These are phyloP conservation scores for Hypoxylon sp. DNA, from an alignment of 2,329 filamentous ascomycete species.

Conservation along the genomic window DNA sequence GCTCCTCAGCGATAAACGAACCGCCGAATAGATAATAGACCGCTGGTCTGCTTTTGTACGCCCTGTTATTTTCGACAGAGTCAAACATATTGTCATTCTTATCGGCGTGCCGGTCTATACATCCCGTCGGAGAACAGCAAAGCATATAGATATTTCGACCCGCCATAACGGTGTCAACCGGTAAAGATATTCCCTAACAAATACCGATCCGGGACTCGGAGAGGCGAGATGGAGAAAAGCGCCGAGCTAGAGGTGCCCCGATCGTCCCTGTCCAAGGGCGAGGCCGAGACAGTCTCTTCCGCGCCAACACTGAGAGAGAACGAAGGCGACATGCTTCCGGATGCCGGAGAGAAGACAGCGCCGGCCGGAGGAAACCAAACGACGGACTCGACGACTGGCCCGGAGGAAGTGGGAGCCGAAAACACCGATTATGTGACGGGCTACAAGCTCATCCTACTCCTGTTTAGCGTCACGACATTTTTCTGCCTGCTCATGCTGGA, in stretches of 20 bases:
- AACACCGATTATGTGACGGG: slow-evolving; percentile 46
- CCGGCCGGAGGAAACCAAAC: slow-evolving; percentile 8
- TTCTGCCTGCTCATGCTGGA: slow-evolving; percentile 64
- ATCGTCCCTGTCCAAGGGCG: slow-evolving; percentile 4
- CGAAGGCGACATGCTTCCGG: slow-evolving; percentile 3
- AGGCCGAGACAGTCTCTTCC: slow-evolving; percentile 21
- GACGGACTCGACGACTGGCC: slow-evolving; percentile 6
- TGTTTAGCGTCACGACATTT: slow-evolving; percentile 55
- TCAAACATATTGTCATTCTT: not conserved
- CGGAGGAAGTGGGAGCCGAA: slow-evolving; percentile 35
- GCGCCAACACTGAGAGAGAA: slow-evolving; percentile 23
- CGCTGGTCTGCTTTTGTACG: not conserved
- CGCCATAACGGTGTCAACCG: not conserved
- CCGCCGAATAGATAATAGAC: not conserved
- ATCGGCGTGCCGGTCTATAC: not conserved
- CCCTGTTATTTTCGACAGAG: not conserved
- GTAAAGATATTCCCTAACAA: not conserved
- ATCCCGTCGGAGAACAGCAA: not conserved
- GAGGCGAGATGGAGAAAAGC: slow-evolving; percentile 23
- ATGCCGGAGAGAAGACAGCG: not conserved
- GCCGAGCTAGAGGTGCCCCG: slow-evolving; percentile 12
- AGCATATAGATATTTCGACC: not conserved
- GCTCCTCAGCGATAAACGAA: not conserved
- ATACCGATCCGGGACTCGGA: not conserved
- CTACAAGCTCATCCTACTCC: slow-evolving; percentile 42